Evolutionary conservation across 2,329 filamentous ascomycete species (phyloP), one percentile per base, ranked within the genome.

Genomic region (Tolypocladium album): DNA sequence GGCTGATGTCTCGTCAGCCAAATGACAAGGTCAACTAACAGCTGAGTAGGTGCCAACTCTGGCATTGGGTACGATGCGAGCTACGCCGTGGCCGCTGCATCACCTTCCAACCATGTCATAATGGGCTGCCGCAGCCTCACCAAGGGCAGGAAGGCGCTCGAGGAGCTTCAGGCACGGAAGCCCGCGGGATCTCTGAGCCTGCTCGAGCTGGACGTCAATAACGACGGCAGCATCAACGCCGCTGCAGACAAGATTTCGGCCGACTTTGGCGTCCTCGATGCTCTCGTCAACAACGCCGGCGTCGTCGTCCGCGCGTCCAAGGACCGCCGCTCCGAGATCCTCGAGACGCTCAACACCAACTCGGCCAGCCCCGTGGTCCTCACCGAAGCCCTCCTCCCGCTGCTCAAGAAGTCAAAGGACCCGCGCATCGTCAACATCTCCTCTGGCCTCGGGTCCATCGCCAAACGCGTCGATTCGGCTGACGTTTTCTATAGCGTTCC

Each of bases 231-330:
- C 22, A 81, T 88, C 58, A 70, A 78, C 38, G 75, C 76, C 1
- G 75, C 86, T 15, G 79, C 79, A 24, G 66, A 81, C 2, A 76
- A 83, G 47, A 72, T 88, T 53, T 72, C 75, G 7, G 69, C 74
- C 55, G 76, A 78, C 60, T 78, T 81, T 64, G 71, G 69, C 45
- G 68, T 65, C 47, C 78, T 89, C 58, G 82, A 85, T 63, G 79
- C 88, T 50, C 74, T 87, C 17, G 74, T 83, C 72, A 81, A 79
- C 72, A 81, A 79, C 60, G 85, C 86, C 1, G 87, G 86, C 6
- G 81, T 87, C 52, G 71, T 78, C 5, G 76, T 82, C 15, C 74
- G 78, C 59, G 76, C 80, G 56, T 76, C 76, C 1, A 67, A 73
- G 58, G 76, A 61, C 31, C 39, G 40, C 5, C 27, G 62, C 22